Evolutionary conservation across 108 stramenopile species (phyloP).

Genomic region (Ochromonas danica): DNA sequence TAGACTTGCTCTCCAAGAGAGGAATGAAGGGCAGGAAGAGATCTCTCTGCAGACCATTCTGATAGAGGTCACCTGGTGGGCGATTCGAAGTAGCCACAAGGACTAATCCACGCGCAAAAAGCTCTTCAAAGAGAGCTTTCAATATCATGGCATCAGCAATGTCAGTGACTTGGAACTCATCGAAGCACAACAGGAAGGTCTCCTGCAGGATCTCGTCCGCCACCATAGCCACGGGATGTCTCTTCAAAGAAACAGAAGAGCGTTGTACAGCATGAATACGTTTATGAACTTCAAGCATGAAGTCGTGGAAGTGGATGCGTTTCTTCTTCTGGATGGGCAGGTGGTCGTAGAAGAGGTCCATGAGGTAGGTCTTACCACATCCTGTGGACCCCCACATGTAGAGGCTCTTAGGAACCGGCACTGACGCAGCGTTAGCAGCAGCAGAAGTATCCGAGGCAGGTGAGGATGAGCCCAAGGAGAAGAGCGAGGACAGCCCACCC

Average conservation of each 20-base stretch:
- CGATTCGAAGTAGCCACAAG: constrained; percentile 92
- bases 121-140: constrained; percentile 39
- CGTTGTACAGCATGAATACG: constrained; percentile 41
- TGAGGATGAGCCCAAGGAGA: too few species aligned
- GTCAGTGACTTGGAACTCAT: constrained; percentile 99
- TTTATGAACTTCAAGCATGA: constrained; percentile 57
- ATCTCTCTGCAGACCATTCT: constrained; percentile 86
- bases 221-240: not conserved
- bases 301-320: constrained; percentile 56
- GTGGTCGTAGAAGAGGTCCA: constrained; percentile 34
- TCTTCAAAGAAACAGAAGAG: not conserved
- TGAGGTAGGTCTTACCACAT: constrained; percentile 24
- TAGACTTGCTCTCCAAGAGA: not conserved
- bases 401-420: not conserved
- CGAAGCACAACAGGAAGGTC: constrained; percentile 80
- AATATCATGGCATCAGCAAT: constrained; percentile 61
- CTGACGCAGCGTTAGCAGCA: not conserved
- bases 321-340: constrained; percentile 23
- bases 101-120: constrained; percentile 45
- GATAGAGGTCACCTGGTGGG: constrained; percentile 81
- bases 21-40: constrained; percentile 91
- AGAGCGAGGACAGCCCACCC: too few species aligned
- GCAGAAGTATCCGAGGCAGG: too few species aligned
- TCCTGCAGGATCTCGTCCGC: constrained; percentile 18
- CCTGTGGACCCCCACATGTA: constrained; percentile 26